Conservation (phyloP, 306 rosid species). For the Arachis stenosperma region DNA sequence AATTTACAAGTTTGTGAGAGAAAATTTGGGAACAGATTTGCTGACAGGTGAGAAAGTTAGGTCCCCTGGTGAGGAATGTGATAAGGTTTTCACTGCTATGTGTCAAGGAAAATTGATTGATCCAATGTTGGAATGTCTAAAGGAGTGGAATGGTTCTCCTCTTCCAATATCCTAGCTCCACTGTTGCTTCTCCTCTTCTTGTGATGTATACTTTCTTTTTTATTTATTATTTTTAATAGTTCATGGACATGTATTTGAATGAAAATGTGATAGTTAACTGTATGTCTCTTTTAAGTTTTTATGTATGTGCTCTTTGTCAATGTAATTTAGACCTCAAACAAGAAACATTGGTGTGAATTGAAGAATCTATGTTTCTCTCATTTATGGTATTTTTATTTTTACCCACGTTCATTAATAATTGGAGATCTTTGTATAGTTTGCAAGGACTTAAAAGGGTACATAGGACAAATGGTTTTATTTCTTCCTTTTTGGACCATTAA, state of each 20-base stretch:
- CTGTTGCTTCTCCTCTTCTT: not conserved
- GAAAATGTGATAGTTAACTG: constrained; percentile 15
- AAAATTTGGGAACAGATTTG: constrained; percentile 62
- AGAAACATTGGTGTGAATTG: not conserved
- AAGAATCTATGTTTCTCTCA: not conserved
- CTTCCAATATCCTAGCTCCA: constrained; percentile 60
- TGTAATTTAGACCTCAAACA: not conserved
- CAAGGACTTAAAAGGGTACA: not conserved
- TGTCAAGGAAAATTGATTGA: constrained; percentile 73
- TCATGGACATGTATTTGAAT: constrained; percentile 33
- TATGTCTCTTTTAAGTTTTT: constrained; percentile 18
- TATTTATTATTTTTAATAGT: not conserved
- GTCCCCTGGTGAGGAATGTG: constrained; percentile 92
- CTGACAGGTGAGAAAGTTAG: constrained; percentile 75
- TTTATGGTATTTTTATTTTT: not conserved
- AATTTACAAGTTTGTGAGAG: constrained; percentile 75
- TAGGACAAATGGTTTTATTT: no score
- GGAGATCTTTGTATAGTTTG: not conserved
- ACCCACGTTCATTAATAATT: not conserved
- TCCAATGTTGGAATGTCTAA: constrained; percentile 73
- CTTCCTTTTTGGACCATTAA: not conserved
- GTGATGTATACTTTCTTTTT: not conserved
- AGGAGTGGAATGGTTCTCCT: constrained; percentile 94
- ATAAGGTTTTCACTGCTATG: constrained; percentile 76
- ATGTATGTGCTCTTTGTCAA: not conserved